Evolutionary conservation across 441 rosid species (phyloP).

Genomic region (Lepidium campestre): DNA sequence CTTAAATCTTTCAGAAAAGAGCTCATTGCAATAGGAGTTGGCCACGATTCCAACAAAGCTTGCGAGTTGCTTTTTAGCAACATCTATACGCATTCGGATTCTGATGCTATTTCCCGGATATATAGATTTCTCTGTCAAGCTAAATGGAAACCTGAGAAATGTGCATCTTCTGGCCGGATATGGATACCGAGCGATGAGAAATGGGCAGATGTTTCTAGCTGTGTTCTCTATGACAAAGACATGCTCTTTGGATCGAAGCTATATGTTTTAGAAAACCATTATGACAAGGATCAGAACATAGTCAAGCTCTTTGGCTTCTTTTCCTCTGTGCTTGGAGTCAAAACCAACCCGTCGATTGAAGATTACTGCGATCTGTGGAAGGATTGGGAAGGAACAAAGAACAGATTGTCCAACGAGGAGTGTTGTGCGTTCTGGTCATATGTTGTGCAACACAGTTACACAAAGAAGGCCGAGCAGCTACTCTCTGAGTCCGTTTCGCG

Average conservation of each 20-base stretch:
- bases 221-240: conserved; percentile 46
- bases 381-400: conserved; percentile 44
- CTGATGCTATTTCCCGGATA: conserved; percentile 36
- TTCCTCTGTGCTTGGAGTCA: conserved; percentile 35
- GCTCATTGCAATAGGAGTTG: conserved; percentile 50
- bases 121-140: conserved; percentile 32
- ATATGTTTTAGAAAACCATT: conserved; percentile 45
- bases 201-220: conserved; percentile 47
- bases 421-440: conserved; percentile 67
- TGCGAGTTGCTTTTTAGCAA: conserved; percentile 35
- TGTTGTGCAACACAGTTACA: conserved; percentile 19
- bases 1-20: conserved; percentile 29
- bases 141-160: conserved; percentile 34
- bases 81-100: conserved; percentile 36
- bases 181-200: conserved; percentile 47
- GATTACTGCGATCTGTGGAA: conserved; percentile 65
- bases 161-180: conserved; percentile 16
- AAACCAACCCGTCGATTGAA: conserved; percentile 36
- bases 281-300: background rate
- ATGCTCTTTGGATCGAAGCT: conserved; percentile 42
- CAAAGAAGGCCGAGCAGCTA: background rate
- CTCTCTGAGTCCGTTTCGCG: conserved; percentile 36
- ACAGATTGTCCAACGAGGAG: conserved; percentile 32
- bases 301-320: conserved; percentile 31
- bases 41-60: conserved; percentile 27